phyloP scores from a whole-genome alignment of 768 basidiomycete genomes.

The Tephrocybe sp. region DNA sequence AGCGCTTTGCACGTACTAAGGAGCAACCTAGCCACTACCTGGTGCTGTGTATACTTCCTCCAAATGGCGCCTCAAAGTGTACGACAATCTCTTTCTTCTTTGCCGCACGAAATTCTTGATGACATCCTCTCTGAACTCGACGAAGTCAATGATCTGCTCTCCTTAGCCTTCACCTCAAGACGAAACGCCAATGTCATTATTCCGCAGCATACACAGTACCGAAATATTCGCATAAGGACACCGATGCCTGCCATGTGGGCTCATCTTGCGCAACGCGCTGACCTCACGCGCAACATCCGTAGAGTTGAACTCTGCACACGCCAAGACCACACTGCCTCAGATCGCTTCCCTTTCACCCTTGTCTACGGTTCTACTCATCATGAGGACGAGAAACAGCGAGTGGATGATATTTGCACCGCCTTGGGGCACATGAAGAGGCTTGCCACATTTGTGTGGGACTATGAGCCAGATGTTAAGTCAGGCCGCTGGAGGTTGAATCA shows the following conservation, averaged over 20 bases:
- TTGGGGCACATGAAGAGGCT: conserved; percentile 42
- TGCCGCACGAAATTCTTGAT: conserved; percentile 47
- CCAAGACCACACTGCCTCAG: conserved; percentile 33
- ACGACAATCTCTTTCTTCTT: background rate
- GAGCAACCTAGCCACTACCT: too few species aligned
- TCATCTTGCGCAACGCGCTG: conserved; percentile 49
- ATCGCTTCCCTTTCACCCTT: conserved; percentile 41
- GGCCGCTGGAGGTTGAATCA: conserved; percentile 30
- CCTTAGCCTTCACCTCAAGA: conserved; percentile 44
- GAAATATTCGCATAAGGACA: conserved; percentile 44
- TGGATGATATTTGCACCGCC: conserved; percentile 39
- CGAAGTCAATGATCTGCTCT: conserved; percentile 38
- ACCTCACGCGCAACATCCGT: conserved; percentile 46
- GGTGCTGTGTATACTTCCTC: too few species aligned
- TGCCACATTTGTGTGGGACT: conserved; percentile 44
- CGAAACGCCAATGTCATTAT: conserved; percentile 36
- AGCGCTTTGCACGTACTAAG: too few species aligned
- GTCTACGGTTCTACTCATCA: conserved; percentile 20
- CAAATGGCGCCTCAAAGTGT: background rate
- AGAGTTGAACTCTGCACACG: conserved; percentile 46
- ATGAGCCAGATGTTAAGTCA: conserved; percentile 17
- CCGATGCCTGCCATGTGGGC: conserved; percentile 44
- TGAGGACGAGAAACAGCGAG: conserved; percentile 21
- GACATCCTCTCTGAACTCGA: conserved; percentile 46
- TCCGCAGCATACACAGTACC: conserved; percentile 51